Evolutionary conservation across 2,329 filamentous ascomycete species (phyloP), one percentile per base, ranked within the genome.

Genomic region (Talaromyces marneffei): DNA sequence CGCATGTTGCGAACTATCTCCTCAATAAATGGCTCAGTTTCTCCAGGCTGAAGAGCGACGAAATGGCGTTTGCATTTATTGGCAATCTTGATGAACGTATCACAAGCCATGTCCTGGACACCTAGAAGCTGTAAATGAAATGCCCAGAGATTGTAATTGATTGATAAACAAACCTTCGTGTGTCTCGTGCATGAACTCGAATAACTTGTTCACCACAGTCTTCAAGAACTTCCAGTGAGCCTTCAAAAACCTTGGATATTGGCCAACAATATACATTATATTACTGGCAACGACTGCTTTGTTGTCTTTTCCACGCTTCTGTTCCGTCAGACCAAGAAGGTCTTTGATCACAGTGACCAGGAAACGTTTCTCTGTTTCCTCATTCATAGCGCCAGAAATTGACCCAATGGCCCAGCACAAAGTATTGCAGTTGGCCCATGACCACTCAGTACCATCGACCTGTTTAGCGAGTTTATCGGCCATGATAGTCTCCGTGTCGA

Each of bases 171-270:
- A 77, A 87, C 90, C 94, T 80, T 99, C 94, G 71, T 99, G 94
- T 1, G 94, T 97, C 77, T 99, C 94, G 75, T 99, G 94, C 94
- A 99, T 99, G 74, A 99, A 99, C 79, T 99, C 94, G 71, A 99
- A 99, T 4, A 99, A 84, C 81, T 99, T 99, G 80, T 99, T 99
- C 71, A 99, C 94, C 18, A 99, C 94, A 2, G 94, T 99, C 86
- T 99, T 99, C 61, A 99, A 82, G 79, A 99, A 99, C 76, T 99
- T 99, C 94, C 94, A 99, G 76, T 99, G 94, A 1, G 94, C 94
- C 80, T 99, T 99, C 70, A 99, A 80, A 80, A 99, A 99, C 20
- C 94, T 90, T 39, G 94, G 94, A 73, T 99, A 99, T 74, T 99
- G 94, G 62, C 94, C 94, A 64, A 99, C 94, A 78, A 99, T 99